phyloP scores from a whole-genome alignment of 2,329 filamentous ascomycete species.

The Fonsecaea pugnacius region DNA sequence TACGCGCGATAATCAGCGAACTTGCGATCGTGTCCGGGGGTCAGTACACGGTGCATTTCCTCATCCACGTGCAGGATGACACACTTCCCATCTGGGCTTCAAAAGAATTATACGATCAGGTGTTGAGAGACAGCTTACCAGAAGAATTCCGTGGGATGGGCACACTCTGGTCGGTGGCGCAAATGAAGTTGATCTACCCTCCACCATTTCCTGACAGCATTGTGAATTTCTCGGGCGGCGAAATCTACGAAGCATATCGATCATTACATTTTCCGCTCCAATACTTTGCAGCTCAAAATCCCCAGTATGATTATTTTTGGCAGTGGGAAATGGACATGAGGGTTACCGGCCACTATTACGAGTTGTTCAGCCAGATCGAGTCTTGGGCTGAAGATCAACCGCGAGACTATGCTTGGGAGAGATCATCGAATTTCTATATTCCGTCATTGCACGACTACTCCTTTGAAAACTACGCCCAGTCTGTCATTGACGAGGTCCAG shows the following conservation, averaged over 20 bases:
- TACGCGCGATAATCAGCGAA: conserved; percentile 37
- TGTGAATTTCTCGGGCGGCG: conserved; percentile 37
- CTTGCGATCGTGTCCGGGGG: conserved; percentile 73
- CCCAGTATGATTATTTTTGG: conserved; percentile 70
- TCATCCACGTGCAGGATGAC: conserved; percentile 77
- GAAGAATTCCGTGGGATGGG: conserved; percentile 45
- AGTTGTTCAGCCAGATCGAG: conserved; percentile 70
- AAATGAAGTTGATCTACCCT: conserved; percentile 35
- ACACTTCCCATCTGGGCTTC: conserved; percentile 75
- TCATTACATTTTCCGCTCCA: conserved; percentile 66
- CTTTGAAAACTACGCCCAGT: conserved; percentile 27
- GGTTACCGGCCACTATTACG: conserved; percentile 69
- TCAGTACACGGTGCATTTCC: conserved; percentile 76
- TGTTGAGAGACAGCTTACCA: conserved; percentile 45
- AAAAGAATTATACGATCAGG: conserved; percentile 65
- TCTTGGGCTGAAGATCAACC: conserved; percentile 71
- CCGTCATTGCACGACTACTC: conserved; percentile 49
- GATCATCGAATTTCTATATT: conserved; percentile 76
- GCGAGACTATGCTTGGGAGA: conserved; percentile 76
- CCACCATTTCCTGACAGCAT: conserved; percentile 39
- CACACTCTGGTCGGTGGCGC: conserved; percentile 41
- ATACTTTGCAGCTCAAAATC: conserved; percentile 66
- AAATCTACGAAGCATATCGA: conserved; percentile 54
- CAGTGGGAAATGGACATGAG: conserved; percentile 74
- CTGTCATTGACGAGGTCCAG: conserved; percentile 25